phyloP scores from a whole-genome alignment of 768 basidiomycete species.

The Rhizopogon vulgaris region DNA sequence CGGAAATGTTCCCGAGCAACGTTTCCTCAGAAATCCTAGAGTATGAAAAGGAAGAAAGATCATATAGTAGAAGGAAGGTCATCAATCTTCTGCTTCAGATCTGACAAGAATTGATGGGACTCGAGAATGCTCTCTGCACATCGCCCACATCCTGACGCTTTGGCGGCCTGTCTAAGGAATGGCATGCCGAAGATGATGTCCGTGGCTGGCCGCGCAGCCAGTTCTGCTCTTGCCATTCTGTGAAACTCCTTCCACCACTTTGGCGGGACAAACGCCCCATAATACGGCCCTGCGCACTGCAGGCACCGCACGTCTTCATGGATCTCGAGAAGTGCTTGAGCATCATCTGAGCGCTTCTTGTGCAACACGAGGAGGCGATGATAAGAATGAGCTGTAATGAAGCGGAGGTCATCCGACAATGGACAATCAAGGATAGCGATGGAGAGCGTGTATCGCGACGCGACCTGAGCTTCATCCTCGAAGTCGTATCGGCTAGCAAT shows the following conservation, averaged over 20 bases:
- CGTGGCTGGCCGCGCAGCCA: conserved; percentile 49
- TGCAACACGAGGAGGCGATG: conserved; percentile 60
- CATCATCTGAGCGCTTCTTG: conserved; percentile 43
- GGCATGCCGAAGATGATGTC: conserved; percentile 54
- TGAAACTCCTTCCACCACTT: conserved; percentile 68
- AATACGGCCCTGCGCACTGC: conserved; percentile 53
- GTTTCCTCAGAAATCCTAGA: too few relatives aligned
- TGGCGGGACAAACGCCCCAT: conserved; percentile 43
- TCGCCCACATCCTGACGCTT: conserved; percentile 48
- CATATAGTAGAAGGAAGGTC: conserved; percentile 39
- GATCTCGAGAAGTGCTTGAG: conserved; percentile 40
- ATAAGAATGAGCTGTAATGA: conserved; percentile 62
- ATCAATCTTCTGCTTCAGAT: conserved; percentile 55
- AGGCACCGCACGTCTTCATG: conserved; percentile 54
- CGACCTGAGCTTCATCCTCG: conserved; percentile 54
- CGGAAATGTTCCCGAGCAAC: too few relatives aligned
- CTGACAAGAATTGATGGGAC: conserved; percentile 48
- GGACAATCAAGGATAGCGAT: conserved; percentile 49
- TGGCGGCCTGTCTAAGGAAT: conserved; percentile 49
- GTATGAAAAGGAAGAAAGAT: conserved; percentile 2
- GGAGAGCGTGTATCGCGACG: conserved; percentile 52
- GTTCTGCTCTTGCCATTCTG: conserved; percentile 50
- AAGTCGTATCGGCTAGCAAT: conserved; percentile 63
- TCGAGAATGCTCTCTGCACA: conserved; percentile 64
- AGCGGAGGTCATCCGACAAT: conserved; percentile 54